Evolutionary conservation across 495 filamentous ascomycete genomes (phyloP).

Genomic region (Penicillium salamii): DNA sequence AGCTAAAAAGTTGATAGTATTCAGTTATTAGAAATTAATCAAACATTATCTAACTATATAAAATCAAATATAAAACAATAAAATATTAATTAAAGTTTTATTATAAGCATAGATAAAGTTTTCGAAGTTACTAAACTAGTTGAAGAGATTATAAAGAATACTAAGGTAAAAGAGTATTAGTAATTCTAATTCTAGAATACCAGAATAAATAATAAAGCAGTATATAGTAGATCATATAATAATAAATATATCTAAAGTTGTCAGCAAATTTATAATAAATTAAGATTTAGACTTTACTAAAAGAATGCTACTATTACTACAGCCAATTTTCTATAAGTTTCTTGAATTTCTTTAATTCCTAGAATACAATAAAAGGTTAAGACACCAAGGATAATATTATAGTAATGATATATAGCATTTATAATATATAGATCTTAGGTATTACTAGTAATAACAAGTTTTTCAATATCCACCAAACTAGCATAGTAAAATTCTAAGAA

Average conservation of each 20-base stretch:
- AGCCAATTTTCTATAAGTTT: no score
- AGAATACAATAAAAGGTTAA: no score
- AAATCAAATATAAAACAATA: constrained; percentile 10
- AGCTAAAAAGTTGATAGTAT: constrained; percentile 21
- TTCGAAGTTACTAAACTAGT: not conserved
- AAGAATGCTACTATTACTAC: not conserved
- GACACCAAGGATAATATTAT: no score
- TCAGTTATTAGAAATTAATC: constrained; percentile 3
- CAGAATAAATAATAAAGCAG: not conserved
- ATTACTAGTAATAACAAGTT: not conserved
- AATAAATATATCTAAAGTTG: not conserved
- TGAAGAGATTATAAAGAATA: not conserved
- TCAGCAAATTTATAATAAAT: not conserved
- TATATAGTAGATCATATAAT: not conserved
- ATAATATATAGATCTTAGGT: no score
- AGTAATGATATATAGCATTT: no score
- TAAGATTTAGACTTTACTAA: not conserved
- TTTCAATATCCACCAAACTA: not conserved
- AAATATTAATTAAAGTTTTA: not conserved
- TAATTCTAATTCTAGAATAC: not conserved
- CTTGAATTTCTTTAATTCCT: no score
- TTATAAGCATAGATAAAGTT: not conserved
- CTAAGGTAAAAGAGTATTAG: not conserved
- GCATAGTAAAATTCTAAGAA: no score
- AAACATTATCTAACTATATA: constrained; percentile 4